phyloP scores from a whole-genome alignment of 306 rosid species.

The Sindora glabra region DNA sequence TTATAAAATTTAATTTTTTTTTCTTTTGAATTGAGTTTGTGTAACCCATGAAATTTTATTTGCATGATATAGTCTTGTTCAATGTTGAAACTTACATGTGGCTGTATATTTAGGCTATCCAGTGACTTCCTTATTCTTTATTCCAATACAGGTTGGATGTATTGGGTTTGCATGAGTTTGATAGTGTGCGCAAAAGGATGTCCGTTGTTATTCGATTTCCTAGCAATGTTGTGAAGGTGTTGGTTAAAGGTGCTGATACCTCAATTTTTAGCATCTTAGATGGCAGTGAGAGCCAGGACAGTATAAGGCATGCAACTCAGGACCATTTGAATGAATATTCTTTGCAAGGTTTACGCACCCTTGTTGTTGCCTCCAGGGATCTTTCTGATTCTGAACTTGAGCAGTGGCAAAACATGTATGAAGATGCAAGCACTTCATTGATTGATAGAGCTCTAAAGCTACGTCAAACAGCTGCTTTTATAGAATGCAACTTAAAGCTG shows the following conservation, averaged over 20 bases:
- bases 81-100: neutral
- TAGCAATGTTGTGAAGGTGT: constrained; percentile 66
- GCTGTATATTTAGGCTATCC: constrained; percentile 10
- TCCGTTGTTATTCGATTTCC: constrained; percentile 92
- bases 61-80: neutral
- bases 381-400: constrained; percentile 70
- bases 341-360: constrained; percentile 80
- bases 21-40: neutral
- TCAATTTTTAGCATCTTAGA: constrained; percentile 70
- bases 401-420: constrained; percentile 77
- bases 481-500: constrained; percentile 70
- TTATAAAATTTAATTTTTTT: too few species aligned
- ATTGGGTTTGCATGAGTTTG: constrained; percentile 95
- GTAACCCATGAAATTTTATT: neutral
- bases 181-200: constrained; percentile 94
- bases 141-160: constrained; percentile 75
- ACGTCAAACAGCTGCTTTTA: constrained; percentile 69
- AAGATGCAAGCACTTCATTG: constrained; percentile 89
- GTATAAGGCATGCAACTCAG: constrained; percentile 40
- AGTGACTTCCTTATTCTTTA: constrained; percentile 10
- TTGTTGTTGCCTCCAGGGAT: constrained; percentile 75
- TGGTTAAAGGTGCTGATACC: constrained; percentile 94
- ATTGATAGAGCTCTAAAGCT: constrained; percentile 60
- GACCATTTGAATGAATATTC: constrained; percentile 77
- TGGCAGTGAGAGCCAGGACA: constrained; percentile 27